These are phyloP conservation scores for Alternaria hordeiaustralica DNA, from an alignment of 2,329 filamentous ascomycete genomes.

Conservation along the genomic window DNA sequence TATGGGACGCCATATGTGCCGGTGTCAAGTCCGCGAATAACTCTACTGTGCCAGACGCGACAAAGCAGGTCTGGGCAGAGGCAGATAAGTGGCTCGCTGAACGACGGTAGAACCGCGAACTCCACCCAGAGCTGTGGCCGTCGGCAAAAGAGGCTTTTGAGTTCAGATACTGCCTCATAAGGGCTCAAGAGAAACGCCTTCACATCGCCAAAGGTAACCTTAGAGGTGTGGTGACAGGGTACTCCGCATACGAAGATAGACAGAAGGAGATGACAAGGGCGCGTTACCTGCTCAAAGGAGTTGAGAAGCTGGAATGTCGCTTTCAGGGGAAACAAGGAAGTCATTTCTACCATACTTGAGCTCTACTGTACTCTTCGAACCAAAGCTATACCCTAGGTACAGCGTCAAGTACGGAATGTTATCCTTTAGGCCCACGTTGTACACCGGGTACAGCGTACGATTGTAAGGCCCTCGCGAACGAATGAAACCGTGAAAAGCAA, in stretches of 20 bases:
- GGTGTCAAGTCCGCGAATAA: slow-evolving; percentile 63
- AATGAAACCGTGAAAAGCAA: not conserved
- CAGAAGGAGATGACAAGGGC: not conserved
- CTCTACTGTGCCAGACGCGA: slow-evolving; percentile 48
- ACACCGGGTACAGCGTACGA: not conserved
- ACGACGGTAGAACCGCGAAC: slow-evolving; percentile 29
- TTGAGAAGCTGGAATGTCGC: not conserved
- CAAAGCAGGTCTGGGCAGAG: slow-evolving; percentile 63
- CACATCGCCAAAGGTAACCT: not conserved
- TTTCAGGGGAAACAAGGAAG: not conserved
- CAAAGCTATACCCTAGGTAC: not conserved
- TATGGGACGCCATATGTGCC: slow-evolving; percentile 70
- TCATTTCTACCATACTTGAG: not conserved
- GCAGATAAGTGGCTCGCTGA: slow-evolving; percentile 64
- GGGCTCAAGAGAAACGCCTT: not conserved
- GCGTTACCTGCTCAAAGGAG: not conserved
- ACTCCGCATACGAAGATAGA: not conserved
- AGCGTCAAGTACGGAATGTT: not conserved
- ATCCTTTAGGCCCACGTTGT: not conserved
- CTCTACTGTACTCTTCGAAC: not conserved
- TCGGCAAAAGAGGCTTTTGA: not conserved
- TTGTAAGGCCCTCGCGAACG: not conserved
- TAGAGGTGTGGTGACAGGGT: not conserved
- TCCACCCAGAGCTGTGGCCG: not conserved
- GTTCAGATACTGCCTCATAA: not conserved